phyloP scores from a whole-genome alignment of 164 flowering plant genomes.

The grape (Vitis vinifera) region ASM3070453v1 NC_081809.1:20788501-20789000 shows the following conservation, averaged over 20 bases:
- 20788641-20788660: slow-evolving; percentile 12
- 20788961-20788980: slow-evolving; percentile 34
- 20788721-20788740: slow-evolving; percentile 40
- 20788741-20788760: slow-evolving; percentile 49
- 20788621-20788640: slow-evolving; percentile 13
- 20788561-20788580: too few species aligned
- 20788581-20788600: slow-evolving; percentile 6
- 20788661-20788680: slow-evolving; percentile 54
- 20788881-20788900: slow-evolving; percentile 41
- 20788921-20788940: slow-evolving; percentile 29
- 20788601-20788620: too few species aligned
- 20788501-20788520: too few species aligned
- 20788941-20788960: slow-evolving; percentile 41
- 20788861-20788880: slow-evolving; percentile 47
- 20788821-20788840: slow-evolving; percentile 45
- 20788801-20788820: slow-evolving; percentile 35
- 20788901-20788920: slow-evolving; percentile 45
- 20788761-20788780: slow-evolving; percentile 18
- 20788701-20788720: slow-evolving; percentile 32
- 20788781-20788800: slow-evolving; percentile 38
- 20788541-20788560: too few species aligned
- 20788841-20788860: slow-evolving; percentile 35
- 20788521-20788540: too few species aligned
- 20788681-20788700: slow-evolving; percentile 20
- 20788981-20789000: slow-evolving; percentile 40